Conservation (phyloP, 805 yeast species). For the Ogataea trehaloabstinens region DNA sequence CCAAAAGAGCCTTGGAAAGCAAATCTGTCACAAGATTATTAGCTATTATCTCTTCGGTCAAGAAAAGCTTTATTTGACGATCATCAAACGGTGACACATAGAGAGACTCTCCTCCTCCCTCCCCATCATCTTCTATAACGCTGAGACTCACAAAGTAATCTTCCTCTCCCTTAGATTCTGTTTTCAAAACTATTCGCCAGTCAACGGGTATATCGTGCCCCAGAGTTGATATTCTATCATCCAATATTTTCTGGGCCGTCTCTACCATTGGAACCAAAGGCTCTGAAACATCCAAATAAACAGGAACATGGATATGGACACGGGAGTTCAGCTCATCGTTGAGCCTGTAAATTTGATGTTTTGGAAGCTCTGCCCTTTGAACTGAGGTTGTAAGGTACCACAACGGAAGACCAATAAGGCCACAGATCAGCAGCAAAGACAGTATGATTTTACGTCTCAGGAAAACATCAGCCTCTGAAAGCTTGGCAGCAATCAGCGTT, state of each 20-base stretch:
- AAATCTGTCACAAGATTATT: constrained; percentile 35
- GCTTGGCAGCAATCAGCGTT: constrained; percentile 1
- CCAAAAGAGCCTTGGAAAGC: constrained; percentile 35
- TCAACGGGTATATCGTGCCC: constrained; percentile 12
- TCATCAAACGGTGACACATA: constrained; percentile 39
- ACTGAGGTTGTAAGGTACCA: constrained; percentile 62
- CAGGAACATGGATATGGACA: constrained; percentile 39
- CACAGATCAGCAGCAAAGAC: constrained; percentile 27
- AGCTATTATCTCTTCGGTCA: constrained; percentile 28
- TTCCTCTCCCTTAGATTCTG: constrained; percentile 21
- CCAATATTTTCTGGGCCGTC: constrained; percentile 36
- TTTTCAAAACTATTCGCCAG: constrained; percentile 33
- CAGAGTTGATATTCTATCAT: constrained; percentile 20
- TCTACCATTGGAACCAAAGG: constrained; percentile 31
- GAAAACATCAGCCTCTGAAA: constrained; percentile 5
- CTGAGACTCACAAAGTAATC: constrained; percentile 39
- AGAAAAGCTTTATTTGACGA: constrained; percentile 31
- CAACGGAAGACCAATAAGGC: constrained; percentile 52
- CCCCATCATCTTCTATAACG: constrained; percentile 24
- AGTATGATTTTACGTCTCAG: constrained; percentile 22
- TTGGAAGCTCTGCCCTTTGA: constrained; percentile 60
- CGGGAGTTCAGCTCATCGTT: constrained; percentile 22
- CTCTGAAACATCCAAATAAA: constrained; percentile 38
- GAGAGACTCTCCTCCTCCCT: constrained; percentile 17
- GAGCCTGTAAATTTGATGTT: constrained; percentile 35